A percentile compares a stretch with the other conserved stretches of the same genome.
These are phyloP conservation scores for Lagenaria siceraria DNA, from an alignment of 306 rosid species.

Conservation along the genomic window DNA sequence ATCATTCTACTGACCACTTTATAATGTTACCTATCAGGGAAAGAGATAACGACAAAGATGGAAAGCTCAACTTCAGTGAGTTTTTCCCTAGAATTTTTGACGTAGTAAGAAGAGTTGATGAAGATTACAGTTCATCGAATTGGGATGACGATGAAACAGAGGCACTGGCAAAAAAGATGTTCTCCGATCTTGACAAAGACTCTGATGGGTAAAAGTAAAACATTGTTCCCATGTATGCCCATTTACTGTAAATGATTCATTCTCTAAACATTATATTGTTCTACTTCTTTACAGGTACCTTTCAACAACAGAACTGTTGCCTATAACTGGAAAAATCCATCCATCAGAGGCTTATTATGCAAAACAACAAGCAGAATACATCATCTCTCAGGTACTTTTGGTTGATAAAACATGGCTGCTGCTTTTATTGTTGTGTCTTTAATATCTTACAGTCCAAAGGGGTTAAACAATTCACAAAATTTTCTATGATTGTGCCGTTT, in stretches of 20 bases:
- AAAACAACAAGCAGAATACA: conserved; percentile 79
- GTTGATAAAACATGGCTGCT: not conserved
- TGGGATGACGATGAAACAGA: conserved; percentile 37
- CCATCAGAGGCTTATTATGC: conserved; percentile 88
- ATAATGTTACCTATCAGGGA: conserved; percentile 36
- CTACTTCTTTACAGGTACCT: conserved; percentile 31
- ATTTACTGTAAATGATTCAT: not conserved
- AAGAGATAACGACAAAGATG: conserved; percentile 73
- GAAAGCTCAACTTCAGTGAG: conserved; percentile 69
- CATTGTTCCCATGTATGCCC: not conserved
- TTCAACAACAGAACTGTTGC: conserved; percentile 59
- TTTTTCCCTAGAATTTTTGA: conserved; percentile 90
- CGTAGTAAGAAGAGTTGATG: conserved; percentile 73
- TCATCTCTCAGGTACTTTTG: conserved; percentile 56
- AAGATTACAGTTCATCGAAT: conserved; percentile 39
- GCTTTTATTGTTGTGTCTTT: not conserved
- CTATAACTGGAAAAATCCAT: conserved; percentile 79
- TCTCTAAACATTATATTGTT: not conserved
- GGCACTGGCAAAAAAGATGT: conserved; percentile 63
- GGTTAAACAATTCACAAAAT: not conserved
- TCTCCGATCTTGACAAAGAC: conserved; percentile 69
- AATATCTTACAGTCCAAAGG: not conserved
- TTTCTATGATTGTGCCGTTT: not conserved
- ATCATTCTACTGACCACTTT: conserved; percentile 5
- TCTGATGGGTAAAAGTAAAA: conserved; percentile 75